Conservation (phyloP, 352 stramenopile genomes). For the Globisporangium camurandrum region DNA sequence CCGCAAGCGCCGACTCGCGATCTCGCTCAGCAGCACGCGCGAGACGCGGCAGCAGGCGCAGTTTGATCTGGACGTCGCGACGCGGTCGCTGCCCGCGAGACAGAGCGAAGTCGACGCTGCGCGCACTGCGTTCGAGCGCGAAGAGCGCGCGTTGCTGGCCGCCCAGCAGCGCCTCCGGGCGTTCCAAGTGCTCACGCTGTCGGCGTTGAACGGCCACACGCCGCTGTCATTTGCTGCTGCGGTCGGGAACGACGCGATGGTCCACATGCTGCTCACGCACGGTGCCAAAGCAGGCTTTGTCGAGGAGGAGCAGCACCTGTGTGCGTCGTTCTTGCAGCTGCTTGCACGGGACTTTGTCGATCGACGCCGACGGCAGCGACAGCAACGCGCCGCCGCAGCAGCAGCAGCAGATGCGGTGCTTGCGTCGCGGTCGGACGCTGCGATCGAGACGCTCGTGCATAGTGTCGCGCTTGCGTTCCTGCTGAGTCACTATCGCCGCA, state of each 20-base stretch:
- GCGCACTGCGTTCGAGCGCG: slow-evolving; percentile 14
- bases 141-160: slow-evolving; percentile 30
- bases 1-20: slow-evolving; percentile 39
- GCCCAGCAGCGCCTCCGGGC: slow-evolving; percentile 39
- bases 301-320: slow-evolving; percentile 44
- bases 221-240: slow-evolving; percentile 57
- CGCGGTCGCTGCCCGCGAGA: slow-evolving; percentile 48
- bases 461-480: slow-evolving; percentile 60
- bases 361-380: slow-evolving; percentile 14
- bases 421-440: slow-evolving; percentile 32
- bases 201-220: slow-evolving; percentile 61
- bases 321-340: slow-evolving; percentile 59
- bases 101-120: slow-evolving; percentile 53
- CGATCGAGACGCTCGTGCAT: slow-evolving; percentile 38
- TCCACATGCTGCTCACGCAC: slow-evolving; percentile 58
- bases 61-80: slow-evolving; percentile 60
- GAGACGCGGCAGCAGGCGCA: slow-evolving; percentile 26
- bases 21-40: slow-evolving; percentile 24
- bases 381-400: neutral
- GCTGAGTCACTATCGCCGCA: slow-evolving; percentile 37
- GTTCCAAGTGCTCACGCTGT: slow-evolving; percentile 43
- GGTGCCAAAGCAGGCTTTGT: slow-evolving; percentile 35
- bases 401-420: neutral
- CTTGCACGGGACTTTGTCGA: slow-evolving; percentile 41
- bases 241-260: slow-evolving; percentile 67